Base-by-base conservation (phyloP, 257 asterid species). In the Scutellaria baicalensis region DNA sequence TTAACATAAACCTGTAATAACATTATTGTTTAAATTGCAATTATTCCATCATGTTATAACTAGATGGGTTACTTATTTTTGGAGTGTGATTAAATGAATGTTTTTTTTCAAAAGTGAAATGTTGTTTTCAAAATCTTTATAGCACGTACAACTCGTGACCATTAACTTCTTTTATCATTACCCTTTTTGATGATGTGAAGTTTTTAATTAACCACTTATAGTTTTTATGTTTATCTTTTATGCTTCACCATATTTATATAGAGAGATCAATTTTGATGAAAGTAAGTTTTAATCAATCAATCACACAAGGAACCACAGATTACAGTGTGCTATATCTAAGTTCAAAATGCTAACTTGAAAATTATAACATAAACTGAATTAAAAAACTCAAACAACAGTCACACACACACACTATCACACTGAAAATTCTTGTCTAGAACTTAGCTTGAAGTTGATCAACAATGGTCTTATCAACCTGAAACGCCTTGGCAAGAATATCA, bases 401-500 rank as follows among this genome's bases (percentile, higher is more conserved):
- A 23, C 31, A 23, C 31, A 23, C 31, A 23, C 31, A 23, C 31
- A 23, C 31, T 23, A 23, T 23, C 31, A 27, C 33, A 27, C 3
- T 27, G 0, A 27, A 2, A 27, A 27, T 27, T 5, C 33, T 27
- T 27, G 33, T 27, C 70, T 77, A 77, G 74, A 80, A 80, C 20
- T 59, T 77, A 39, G 68, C 50, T 35, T 80, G 79, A 0, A 80
- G 62, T 6, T 69, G 64, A 43, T 69, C 42, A 38, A 80, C 79
- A 45, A 73, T 61, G 14, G 69, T 73, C 62, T 9, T 31, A 23
- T 81, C 86, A 17, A 81, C 70, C 59, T 78, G 83, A 36, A 78
- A 81, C 1, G 81, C 79, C 61, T 66, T 82, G 5, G 81, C 59
- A 9, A 82, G 81, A 73, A 58, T 1, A 43, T 76, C 80, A 7